Evolutionary conservation across 192 early-diverging fungal species (phyloP).

Genomic region (Lobosporangium transversale): DNA sequence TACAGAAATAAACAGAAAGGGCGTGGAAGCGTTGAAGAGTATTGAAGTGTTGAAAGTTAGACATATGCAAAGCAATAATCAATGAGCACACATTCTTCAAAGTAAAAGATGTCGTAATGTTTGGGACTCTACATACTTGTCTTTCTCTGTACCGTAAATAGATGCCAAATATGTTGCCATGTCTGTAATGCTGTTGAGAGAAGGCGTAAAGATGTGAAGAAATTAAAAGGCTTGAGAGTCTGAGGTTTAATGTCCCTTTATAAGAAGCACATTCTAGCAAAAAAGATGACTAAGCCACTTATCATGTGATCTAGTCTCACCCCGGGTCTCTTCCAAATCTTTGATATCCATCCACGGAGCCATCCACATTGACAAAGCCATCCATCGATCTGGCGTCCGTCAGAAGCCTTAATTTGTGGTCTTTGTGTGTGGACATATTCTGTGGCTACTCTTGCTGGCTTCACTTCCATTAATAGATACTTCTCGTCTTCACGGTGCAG

Average conservation of each 20-base stretch:
- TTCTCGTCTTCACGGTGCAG: too few species aligned
- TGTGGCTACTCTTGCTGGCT: too few species aligned
- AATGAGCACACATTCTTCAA: too few species aligned
- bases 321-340: too few species aligned
- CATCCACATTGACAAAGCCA: conserved; percentile 28
- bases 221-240: background rate
- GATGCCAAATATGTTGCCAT: conserved; percentile 88
- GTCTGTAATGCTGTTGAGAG: background rate
- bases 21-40: too few species aligned
- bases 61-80: too few species aligned
- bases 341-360: too few species aligned
- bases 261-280: background rate
- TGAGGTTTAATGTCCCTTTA: background rate
- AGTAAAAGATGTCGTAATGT: background rate
- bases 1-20: too few species aligned
- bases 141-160: conserved; percentile 98
- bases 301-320: too few species aligned
- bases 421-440: too few species aligned
- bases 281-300: conserved; percentile 11
- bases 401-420: background rate
- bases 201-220: background rate
- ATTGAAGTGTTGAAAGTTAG: too few species aligned
- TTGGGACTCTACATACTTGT: conserved; percentile 69
- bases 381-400: conserved; percentile 17
- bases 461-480: too few species aligned